Conservation (phyloP, 1,139 yeast species). For the Barnettozyma hawaiiensis region DNA sequence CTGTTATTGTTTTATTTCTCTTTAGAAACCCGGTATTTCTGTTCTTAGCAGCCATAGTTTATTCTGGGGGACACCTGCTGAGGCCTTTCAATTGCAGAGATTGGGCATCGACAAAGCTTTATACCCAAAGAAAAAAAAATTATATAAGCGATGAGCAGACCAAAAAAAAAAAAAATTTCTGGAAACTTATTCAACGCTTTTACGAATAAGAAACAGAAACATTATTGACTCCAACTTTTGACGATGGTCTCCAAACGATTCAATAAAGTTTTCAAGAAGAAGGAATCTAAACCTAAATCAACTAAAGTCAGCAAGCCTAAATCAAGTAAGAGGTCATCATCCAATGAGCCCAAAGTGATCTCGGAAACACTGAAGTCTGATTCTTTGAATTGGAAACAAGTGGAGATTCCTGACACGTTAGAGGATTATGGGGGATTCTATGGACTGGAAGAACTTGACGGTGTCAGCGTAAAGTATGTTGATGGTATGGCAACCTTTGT, state of each 20-base stretch:
- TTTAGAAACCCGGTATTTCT: conserved; percentile 25
- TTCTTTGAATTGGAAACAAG: conserved; percentile 69
- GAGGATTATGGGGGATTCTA: conserved; percentile 88
- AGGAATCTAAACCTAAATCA: conserved; percentile 9
- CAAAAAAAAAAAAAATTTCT: conserved; percentile 2
- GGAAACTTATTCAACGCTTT: too few relatives aligned
- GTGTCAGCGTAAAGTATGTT: conserved; percentile 71
- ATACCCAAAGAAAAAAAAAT: neutral
- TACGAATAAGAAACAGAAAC: neutral
- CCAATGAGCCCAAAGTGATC: conserved; percentile 1
- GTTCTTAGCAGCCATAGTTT: conserved; percentile 10
- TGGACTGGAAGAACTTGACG: conserved; percentile 92
- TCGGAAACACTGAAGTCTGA: conserved; percentile 43
- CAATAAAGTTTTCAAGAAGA: conserved; percentile 13
- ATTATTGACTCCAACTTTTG: neutral
- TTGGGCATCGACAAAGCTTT: neutral
- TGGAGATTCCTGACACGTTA: conserved; percentile 74
- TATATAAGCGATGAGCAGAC: conserved; percentile 16
- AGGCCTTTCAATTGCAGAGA: too few relatives aligned
- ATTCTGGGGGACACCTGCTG: too few relatives aligned
- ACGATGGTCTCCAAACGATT: conserved; percentile 17
- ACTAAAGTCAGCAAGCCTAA: conserved; percentile 11
- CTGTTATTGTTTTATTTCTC: conserved; percentile 34
- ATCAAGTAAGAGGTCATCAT: conserved; percentile 4
- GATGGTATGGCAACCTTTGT: conserved; percentile 62